Conservation (phyloP, 2,329 filamentous ascomycete species). For the Beauveria varroae region DNA sequence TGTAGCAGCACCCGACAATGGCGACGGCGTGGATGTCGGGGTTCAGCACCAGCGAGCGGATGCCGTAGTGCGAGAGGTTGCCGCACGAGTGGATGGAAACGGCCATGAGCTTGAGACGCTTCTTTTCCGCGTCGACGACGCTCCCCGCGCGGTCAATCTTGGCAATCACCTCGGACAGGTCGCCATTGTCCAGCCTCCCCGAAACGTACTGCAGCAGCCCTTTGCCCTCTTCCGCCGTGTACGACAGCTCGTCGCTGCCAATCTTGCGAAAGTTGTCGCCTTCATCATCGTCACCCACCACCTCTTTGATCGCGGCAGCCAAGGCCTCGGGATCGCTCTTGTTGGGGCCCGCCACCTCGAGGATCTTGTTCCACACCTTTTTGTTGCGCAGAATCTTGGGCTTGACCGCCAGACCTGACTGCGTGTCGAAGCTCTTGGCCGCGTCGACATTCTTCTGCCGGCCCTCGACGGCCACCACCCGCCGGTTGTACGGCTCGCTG, state of each 20-base stretch:
- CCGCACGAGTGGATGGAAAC: slow-evolving; percentile 96
- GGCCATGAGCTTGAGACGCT: slow-evolving; percentile 60
- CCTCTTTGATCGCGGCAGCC: slow-evolving; percentile 26
- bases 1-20: slow-evolving; percentile 97
- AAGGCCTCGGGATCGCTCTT: slow-evolving; percentile 33
- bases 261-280: slow-evolving; percentile 19
- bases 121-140: slow-evolving; percentile 18
- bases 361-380: slow-evolving; percentile 59
- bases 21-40: slow-evolving; percentile 81
- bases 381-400: slow-evolving; percentile 73
- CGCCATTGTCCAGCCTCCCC: slow-evolving; percentile 64
- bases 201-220: slow-evolving; percentile 72
- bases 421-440: slow-evolving; percentile 76
- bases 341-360: slow-evolving; percentile 28
- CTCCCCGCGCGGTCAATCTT: slow-evolving; percentile 38
- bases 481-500: slow-evolving; percentile 74
- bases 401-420: slow-evolving; percentile 67
- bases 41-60: slow-evolving; percentile 79
- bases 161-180: slow-evolving; percentile 59
- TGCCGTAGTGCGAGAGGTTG: slow-evolving; percentile 91
- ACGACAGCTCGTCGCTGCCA: slow-evolving; percentile 30
- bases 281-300: slow-evolving; percentile 21
- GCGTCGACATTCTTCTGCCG: slow-evolving; percentile 79
- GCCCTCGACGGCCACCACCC: slow-evolving; percentile 87
- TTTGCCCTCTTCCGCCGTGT: slow-evolving; percentile 51